phyloP scores from a whole-genome alignment of 169 alveolate species.

The Eimeria praecox region DNA sequence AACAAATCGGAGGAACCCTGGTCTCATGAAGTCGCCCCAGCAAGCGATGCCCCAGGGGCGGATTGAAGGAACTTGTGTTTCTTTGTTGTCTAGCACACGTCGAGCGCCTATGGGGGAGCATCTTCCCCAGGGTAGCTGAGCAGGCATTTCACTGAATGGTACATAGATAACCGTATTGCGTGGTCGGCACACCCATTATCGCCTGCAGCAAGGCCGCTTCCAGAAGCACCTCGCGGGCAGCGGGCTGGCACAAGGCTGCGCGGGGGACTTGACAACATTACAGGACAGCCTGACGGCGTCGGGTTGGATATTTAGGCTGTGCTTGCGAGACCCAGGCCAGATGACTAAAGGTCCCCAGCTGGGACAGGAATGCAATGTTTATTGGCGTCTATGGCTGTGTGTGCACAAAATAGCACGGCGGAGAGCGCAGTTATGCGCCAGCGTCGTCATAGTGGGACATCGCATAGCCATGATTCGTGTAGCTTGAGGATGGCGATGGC shows the following conservation, averaged over 20 bases:
- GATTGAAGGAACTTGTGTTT: conserved; percentile 37
- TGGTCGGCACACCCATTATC: conserved; percentile 33
- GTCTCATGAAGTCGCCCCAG: conserved; percentile 40
- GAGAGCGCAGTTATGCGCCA: conserved; percentile 27
- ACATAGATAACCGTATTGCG: conserved; percentile 8
- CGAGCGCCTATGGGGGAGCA: conserved; percentile 15
- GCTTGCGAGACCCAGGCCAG: conserved; percentile 57
- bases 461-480: neutral
- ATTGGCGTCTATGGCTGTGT: conserved; percentile 72
- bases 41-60: conserved; percentile 46
- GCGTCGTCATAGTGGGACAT: conserved; percentile 1
- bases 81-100: conserved; percentile 42
- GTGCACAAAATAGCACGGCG: conserved; percentile 29
- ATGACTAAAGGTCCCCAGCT: conserved; percentile 62
- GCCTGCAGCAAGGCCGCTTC: conserved; percentile 36
- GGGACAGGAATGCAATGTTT: conserved; percentile 78
- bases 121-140: neutral
- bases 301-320: conserved; percentile 45
- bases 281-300: conserved; percentile 36
- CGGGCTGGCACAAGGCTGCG: conserved; percentile 13
- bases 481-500: neutral
- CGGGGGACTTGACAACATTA: conserved; percentile 5
- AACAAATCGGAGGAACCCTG: conserved; percentile 56
- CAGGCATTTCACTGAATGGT: conserved; percentile 7
- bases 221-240: conserved; percentile 33